These are phyloP conservation scores for Leccinum subgranulosum DNA, from an alignment of 768 basidiomycete genomes.

Conservation along the genomic window DNA sequence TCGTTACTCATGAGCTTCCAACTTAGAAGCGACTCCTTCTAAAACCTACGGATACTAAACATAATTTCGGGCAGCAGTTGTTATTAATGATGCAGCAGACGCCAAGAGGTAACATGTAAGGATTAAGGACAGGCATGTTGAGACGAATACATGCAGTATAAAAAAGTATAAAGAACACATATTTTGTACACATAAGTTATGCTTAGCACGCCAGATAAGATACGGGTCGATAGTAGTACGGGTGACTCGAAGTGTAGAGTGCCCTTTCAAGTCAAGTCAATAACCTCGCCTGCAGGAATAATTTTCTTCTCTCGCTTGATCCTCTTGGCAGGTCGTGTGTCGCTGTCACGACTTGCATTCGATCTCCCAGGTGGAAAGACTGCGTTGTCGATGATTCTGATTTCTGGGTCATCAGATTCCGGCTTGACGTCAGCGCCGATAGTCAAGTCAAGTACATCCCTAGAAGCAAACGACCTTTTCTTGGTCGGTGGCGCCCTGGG, in stretches of 20 bases:
- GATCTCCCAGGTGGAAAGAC: constrained; percentile 5
- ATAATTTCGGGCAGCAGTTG: neutral
- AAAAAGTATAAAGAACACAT: neutral
- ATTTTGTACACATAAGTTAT: too few relatives aligned
- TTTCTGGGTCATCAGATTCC: constrained; percentile 5
- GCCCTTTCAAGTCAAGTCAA: constrained; percentile 28
- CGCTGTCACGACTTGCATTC: neutral
- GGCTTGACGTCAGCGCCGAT: constrained; percentile 4
- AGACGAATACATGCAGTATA: neutral
- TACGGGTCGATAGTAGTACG: neutral
- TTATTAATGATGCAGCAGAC: neutral
- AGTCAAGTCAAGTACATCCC: constrained; percentile 25
- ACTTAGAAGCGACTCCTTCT: neutral
- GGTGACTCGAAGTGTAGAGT: neutral
- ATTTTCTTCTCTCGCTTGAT: constrained; percentile 23
- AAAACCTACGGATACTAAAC: neutral
- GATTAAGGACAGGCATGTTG: neutral
- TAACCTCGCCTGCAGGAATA: constrained; percentile 22
- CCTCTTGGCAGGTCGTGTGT: constrained; percentile 20
- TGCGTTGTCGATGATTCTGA: constrained; percentile 7
- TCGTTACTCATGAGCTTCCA: neutral
- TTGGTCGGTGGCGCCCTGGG: constrained; percentile 10
- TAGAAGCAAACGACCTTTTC: neutral
- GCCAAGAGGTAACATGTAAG: neutral
- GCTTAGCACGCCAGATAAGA: neutral